phyloP scores from a whole-genome alignment of 352 stramenopile species.

The Thraustochytrium sp. region DNA sequence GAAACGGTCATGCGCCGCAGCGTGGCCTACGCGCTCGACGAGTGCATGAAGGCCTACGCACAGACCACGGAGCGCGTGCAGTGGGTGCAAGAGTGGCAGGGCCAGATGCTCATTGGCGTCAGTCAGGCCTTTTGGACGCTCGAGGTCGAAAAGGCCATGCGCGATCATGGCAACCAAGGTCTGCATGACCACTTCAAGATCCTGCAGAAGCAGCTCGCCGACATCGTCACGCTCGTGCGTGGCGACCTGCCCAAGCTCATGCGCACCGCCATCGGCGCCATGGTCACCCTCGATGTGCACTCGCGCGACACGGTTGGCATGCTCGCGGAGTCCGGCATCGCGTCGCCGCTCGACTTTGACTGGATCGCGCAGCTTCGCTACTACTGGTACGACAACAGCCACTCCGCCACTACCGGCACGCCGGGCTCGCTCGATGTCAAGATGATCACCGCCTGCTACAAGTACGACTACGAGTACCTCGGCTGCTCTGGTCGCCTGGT shows the following conservation, averaged over 20 bases:
- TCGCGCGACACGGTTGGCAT: conserved; percentile 84
- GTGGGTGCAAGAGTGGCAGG: conserved; percentile 80
- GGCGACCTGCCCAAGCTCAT: conserved; percentile 71
- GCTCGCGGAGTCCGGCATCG: conserved; percentile 76
- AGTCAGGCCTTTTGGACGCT: conserved; percentile 88
- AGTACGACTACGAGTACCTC: conserved; percentile 73
- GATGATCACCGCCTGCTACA: conserved; percentile 48
- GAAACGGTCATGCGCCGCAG: conserved; percentile 47
- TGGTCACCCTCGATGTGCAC: conserved; percentile 93
- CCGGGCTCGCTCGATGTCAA: conserved; percentile 40
- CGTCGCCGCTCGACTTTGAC: conserved; percentile 79
- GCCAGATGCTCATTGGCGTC: conserved; percentile 83
- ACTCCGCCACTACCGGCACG: conserved; percentile 14
- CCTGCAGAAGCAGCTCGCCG: conserved; percentile 74
- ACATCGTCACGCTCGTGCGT: conserved; percentile 86
- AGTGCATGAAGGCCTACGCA: conserved; percentile 76
- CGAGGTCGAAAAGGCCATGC: conserved; percentile 78
- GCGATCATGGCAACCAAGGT: not conserved
- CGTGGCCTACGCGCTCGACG: conserved; percentile 72
- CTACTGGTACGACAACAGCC: conserved; percentile 68
- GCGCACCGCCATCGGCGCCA: conserved; percentile 70
- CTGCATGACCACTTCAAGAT: conserved; percentile 84
- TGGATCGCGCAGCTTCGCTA: conserved; percentile 89
- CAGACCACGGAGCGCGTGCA: conserved; percentile 23
- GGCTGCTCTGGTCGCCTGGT: conserved; percentile 89